phyloP scores from a whole-genome alignment of 1,284 basidiomycete genomes.

The Neolentinus lepideus region DNA sequence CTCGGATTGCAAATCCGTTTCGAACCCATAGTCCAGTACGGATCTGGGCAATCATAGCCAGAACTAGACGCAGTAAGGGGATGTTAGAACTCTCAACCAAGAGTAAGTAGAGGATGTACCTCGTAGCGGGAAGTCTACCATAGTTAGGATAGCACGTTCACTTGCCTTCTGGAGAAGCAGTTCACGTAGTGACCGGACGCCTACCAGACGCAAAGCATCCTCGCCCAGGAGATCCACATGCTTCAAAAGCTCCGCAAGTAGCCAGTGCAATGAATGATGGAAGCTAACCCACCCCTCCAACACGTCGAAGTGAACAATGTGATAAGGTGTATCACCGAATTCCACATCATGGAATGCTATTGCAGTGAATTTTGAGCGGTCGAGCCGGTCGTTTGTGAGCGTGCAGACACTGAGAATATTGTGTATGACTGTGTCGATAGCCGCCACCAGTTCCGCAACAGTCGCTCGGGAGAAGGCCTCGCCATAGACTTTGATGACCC shows the following conservation, averaged over 20 bases:
- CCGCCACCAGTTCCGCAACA: conserved; percentile 54
- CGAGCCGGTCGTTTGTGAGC: conserved; percentile 54
- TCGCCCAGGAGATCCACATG: conserved; percentile 62
- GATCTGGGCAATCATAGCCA: conserved; percentile 91
- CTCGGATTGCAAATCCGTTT: conserved; percentile 93
- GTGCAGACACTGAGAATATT: conserved; percentile 73
- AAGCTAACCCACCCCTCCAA: conserved; percentile 84
- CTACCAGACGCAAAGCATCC: conserved; percentile 42
- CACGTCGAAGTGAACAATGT: conserved; percentile 72
- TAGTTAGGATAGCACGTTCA: conserved; percentile 56
- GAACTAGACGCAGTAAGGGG: conserved; percentile 39
- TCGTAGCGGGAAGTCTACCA: conserved; percentile 83
- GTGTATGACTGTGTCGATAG: conserved; percentile 64
- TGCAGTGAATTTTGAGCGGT: conserved; percentile 54
- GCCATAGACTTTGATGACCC: conserved; percentile 84
- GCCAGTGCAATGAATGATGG: conserved; percentile 92
- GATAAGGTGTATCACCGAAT: conserved; percentile 56
- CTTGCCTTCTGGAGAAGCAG: conserved; percentile 53
- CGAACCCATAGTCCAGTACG: conserved; percentile 95
- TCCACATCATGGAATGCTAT: conserved; percentile 56
- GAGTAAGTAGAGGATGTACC: conserved; percentile 35
- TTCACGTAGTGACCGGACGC: conserved; percentile 49
- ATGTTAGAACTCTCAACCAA: not conserved
- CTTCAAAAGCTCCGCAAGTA: conserved; percentile 88
- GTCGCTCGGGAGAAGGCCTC: conserved; percentile 64